These are phyloP conservation scores for Chrysopogon serrulatus DNA, from an alignment of 176 grass and related monocot species.

Conservation along the genomic window DNA sequence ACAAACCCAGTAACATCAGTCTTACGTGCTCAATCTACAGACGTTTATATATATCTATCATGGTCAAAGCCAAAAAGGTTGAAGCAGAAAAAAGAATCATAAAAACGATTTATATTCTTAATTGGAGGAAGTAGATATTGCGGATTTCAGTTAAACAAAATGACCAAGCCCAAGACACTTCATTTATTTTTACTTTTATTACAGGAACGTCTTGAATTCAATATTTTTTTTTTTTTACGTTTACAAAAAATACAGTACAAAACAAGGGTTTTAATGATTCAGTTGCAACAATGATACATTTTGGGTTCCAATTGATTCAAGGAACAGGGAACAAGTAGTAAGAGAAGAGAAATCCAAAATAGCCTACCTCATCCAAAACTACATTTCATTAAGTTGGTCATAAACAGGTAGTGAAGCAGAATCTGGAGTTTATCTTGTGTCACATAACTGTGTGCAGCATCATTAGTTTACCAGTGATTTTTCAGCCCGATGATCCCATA, in stretches of 20 bases:
- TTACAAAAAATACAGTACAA: neutral
- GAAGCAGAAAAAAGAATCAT: neutral
- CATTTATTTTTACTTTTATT: neutral
- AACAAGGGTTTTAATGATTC: neutral
- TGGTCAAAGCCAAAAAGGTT: neutral
- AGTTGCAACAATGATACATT: constrained; percentile 1
- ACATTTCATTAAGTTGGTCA: neutral
- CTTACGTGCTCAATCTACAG: neutral
- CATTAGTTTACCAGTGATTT: constrained; percentile 72
- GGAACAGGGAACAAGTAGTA: neutral
- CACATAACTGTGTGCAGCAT: neutral
- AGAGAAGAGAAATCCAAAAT: neutral
- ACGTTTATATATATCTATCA: neutral
- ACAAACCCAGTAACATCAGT: neutral
- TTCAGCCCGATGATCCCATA: constrained; percentile 86
- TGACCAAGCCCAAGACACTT: neutral
- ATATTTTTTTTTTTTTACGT: neutral
- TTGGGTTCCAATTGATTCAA: neutral
- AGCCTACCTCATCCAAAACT: neutral
- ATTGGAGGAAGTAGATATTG: neutral
- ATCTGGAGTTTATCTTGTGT: neutral
- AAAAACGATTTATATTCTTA: neutral
- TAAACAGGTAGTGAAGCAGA: neutral
- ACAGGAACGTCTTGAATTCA: neutral
- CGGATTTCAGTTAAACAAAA: neutral